These are phyloP conservation scores for Podaxis sp. DNA, from an alignment of 768 basidiomycete genomes.

Conservation along the genomic window DNA sequence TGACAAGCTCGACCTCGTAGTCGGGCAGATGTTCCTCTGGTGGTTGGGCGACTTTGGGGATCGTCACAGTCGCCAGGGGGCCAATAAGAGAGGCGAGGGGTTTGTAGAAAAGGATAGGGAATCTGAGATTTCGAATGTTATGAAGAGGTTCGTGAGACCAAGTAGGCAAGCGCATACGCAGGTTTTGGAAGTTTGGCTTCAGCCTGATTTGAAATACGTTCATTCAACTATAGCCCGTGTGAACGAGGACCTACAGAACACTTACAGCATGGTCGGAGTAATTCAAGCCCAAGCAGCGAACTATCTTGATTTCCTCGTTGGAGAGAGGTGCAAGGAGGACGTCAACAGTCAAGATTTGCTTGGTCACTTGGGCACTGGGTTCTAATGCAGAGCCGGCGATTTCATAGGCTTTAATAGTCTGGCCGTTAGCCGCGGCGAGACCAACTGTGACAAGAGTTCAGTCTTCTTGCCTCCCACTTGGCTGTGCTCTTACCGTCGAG, in stretches of 20 bases:
- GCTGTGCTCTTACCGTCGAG: constrained; percentile 48
- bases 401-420: constrained; percentile 63
- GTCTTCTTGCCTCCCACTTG: neutral
- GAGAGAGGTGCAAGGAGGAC: constrained; percentile 67
- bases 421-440: constrained; percentile 44
- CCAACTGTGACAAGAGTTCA: constrained; percentile 44
- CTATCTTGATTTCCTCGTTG: constrained; percentile 59
- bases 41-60: constrained; percentile 69
- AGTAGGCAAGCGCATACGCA: constrained; percentile 35
- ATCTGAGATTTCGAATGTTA: constrained; percentile 28
- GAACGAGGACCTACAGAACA: constrained; percentile 4
- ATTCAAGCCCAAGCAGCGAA: constrained; percentile 77
- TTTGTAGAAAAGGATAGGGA: constrained; percentile 78
- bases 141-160: neutral
- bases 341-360: constrained; percentile 63
- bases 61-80: constrained; percentile 57
- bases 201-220: constrained; percentile 34
- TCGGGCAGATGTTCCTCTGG: constrained; percentile 68
- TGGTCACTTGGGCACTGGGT: constrained; percentile 58
- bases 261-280: constrained; percentile 80
- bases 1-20: constrained; percentile 77
- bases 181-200: constrained; percentile 65
- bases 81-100: constrained; percentile 68
- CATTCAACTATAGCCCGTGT: constrained; percentile 1
- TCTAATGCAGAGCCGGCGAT: constrained; percentile 70